These are phyloP conservation scores for Coniochaeta hoffmannii DNA, from an alignment of 2,329 filamentous ascomycete species.

Conservation along the genomic window DNA sequence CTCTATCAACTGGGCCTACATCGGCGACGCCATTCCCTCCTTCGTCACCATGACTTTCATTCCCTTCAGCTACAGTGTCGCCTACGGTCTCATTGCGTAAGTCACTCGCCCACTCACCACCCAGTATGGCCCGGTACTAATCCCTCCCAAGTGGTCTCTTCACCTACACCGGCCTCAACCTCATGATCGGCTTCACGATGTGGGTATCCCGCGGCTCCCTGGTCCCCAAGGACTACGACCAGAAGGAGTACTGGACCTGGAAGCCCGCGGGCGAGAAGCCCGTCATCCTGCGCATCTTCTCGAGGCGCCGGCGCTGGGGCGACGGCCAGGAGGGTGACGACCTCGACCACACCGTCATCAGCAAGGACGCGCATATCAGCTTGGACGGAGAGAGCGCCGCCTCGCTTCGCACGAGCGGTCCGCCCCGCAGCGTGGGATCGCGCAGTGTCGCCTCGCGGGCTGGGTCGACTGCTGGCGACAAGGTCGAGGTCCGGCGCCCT, in stretches of 20 bases:
- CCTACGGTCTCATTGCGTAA: constrained; percentile 68
- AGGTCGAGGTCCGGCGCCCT: not conserved
- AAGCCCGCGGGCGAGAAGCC: constrained; percentile 38
- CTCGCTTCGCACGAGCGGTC: not conserved
- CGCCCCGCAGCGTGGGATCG: not conserved
- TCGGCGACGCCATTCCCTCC: constrained; percentile 67
- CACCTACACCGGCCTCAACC: constrained; percentile 42
- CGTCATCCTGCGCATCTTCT: constrained; percentile 33
- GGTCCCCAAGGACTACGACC: constrained; percentile 43
- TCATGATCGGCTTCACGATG: constrained; percentile 37
- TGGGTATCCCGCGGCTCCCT: constrained; percentile 32
- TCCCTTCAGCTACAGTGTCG: constrained; percentile 72
- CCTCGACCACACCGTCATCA: not conserved
- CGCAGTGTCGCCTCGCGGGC: not conserved
- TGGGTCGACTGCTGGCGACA: not conserved
- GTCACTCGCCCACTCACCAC: constrained; percentile 17
- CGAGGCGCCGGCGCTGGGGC: not conserved
- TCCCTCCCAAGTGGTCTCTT: constrained; percentile 40
- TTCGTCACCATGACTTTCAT: constrained; percentile 71
- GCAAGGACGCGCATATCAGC: not conserved
- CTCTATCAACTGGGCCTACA: constrained; percentile 69
- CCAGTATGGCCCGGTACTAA: not conserved
- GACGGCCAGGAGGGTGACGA: constrained; percentile 10
- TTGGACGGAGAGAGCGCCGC: not conserved
- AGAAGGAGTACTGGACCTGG: constrained; percentile 51